Evolutionary conservation across 2,329 filamentous ascomycete genomes (phyloP).

Genomic region (Onygenales sp.): DNA sequence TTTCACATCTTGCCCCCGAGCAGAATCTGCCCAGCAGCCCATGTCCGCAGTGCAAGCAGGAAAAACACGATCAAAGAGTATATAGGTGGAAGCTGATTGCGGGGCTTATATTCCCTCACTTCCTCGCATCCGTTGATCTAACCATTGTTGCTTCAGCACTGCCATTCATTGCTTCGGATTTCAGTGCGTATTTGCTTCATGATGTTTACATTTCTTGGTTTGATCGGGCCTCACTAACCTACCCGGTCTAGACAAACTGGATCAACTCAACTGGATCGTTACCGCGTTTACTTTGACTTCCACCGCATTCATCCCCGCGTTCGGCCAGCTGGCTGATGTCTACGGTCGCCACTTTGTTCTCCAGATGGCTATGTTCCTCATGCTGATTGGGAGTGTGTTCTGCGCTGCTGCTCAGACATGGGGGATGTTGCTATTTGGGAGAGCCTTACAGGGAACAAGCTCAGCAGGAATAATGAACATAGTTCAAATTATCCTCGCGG

Average conservation of each 20-base stretch:
- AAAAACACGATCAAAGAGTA: slow-evolving; percentile 25
- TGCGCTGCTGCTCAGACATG: slow-evolving; percentile 51
- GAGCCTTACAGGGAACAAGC: slow-evolving; percentile 54
- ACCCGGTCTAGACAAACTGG: slow-evolving; percentile 35
- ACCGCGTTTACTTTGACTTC: slow-evolving; percentile 59
- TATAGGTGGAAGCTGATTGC: slow-evolving; percentile 52
- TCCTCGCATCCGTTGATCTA: slow-evolving; percentile 53
- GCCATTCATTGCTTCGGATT: slow-evolving; percentile 56
- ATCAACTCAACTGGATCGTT: slow-evolving; percentile 60
- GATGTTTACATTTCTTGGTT: background rate
- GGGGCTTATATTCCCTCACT: slow-evolving; percentile 51
- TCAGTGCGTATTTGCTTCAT: slow-evolving; percentile 35
- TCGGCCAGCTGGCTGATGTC: slow-evolving; percentile 55
- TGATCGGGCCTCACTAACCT: background rate
- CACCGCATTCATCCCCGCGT: slow-evolving; percentile 58
- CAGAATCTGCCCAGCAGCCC: background rate
- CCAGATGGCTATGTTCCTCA: slow-evolving; percentile 47
- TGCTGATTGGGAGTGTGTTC: slow-evolving; percentile 52
- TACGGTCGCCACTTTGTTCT: slow-evolving; percentile 54
- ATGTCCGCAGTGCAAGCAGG: slow-evolving; percentile 19
- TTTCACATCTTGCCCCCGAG: background rate
- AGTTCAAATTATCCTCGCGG: slow-evolving; percentile 54
- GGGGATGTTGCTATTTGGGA: slow-evolving; percentile 51
- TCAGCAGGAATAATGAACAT: slow-evolving; percentile 53
- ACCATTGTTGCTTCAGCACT: slow-evolving; percentile 55